Evolutionary conservation across 1,284 basidiomycete genomes (phyloP), one percentile per base, ranked within the genome.

Genomic region (Heimioporus punctisporus): DNA sequence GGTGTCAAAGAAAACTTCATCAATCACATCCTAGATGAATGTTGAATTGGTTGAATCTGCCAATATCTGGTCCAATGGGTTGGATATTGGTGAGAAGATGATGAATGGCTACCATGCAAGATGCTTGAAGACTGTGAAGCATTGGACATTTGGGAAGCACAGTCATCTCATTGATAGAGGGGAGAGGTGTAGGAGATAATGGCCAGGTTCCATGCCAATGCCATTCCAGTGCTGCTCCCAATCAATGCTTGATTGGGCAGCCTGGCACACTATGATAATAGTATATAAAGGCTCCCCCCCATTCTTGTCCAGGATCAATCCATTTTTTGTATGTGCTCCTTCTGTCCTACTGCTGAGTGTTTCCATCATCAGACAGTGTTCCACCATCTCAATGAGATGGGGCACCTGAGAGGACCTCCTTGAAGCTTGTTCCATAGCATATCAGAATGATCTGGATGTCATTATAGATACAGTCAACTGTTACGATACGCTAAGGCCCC

Each of bases 321-420:
- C n/a, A n/a, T n/a, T n/a, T n/a, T n/a, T n/a, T n/a, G n/a, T n/a
- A n/a, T n/a, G n/a, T n/a, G n/a, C n/a, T n/a, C n/a, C n/a, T n/a
- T n/a, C n/a, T n/a, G n/a, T n/a, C n/a, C n/a, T n/a, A n/a, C n/a
- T n/a, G n/a, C n/a, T n/a, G n/a, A n/a, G n/a, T n/a, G n/a, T n/a
- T n/a, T n/a, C n/a, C n/a, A n/a, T n/a, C n/a, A n/a, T n/a, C n/a
- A n/a, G n/a, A n/a, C n/a, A n/a, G n/a, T n/a, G n/a, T n/a, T n/a
- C n/a, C n/a, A n/a, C n/a, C n/a, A n/a, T n/a, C n/a, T n/a, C 78
- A 11, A 98, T 95, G n/a, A 84, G 95, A 59, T 98, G 95, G 93
- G 96, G 96, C 21, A 90, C 88, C 15, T 90, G 89, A 62, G 84
- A 93, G 45, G 88, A 98, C 63, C 82, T 97, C 23, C 66, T 94